Conservation (phyloP, 2,329 filamentous ascomycete genomes). For the Neonectria neomacrospora region DNA sequence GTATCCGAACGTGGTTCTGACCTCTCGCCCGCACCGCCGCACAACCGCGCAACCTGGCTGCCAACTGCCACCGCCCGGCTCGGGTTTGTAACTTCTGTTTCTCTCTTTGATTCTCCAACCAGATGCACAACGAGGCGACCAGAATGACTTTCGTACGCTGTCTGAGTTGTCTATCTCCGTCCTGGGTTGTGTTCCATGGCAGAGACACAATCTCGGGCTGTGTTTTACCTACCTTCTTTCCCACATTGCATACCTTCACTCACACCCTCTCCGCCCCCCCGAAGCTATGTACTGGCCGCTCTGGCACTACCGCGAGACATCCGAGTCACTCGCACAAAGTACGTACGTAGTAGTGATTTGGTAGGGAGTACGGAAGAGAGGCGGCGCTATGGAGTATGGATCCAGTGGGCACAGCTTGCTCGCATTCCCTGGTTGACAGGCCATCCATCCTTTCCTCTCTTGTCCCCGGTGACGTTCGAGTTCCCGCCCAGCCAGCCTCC, state of each 20-base stretch:
- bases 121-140: background rate
- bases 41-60: constrained; percentile 34
- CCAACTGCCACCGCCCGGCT: constrained; percentile 32
- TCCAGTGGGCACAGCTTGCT: constrained; percentile 28
- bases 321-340: constrained; percentile 39
- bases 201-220: constrained; percentile 42
- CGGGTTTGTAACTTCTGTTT: constrained; percentile 25
- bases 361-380: constrained; percentile 19
- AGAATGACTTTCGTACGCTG: constrained; percentile 5
- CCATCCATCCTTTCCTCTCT: constrained; percentile 17
- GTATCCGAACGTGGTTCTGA: constrained; percentile 27
- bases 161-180: constrained; percentile 27
- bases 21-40: constrained; percentile 22
- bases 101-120: constrained; percentile 13
- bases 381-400: constrained; percentile 27
- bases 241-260: constrained; percentile 30
- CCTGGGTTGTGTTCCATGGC: constrained; percentile 35
- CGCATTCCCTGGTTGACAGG: constrained; percentile 22
- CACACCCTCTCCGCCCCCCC: constrained; percentile 30
- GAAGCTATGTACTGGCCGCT: constrained; percentile 34
- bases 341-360: constrained; percentile 27
- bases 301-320: constrained; percentile 42
- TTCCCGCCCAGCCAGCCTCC: background rate
- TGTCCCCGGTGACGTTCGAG: constrained; percentile 2
- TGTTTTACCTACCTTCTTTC: constrained; percentile 40